Conservation (phyloP, 495 filamentous ascomycete genomes). For the Podospora sp. region DNA sequence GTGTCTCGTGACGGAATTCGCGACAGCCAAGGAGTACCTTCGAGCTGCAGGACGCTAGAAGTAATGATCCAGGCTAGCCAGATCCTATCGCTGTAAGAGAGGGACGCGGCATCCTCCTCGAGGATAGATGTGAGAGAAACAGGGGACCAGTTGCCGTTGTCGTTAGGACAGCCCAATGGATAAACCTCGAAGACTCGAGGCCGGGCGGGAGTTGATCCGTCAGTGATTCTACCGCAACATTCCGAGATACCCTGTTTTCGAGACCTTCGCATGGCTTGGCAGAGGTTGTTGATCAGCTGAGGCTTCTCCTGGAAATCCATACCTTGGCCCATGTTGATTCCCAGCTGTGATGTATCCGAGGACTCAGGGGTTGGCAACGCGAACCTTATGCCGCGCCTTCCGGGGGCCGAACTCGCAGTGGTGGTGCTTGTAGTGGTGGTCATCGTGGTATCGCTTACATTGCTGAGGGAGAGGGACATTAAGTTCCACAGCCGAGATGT, state of each 20-base stretch:
- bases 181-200: slow-evolving; percentile 9
- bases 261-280: slow-evolving; percentile 5
- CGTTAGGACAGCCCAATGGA: neutral
- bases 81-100: neutral
- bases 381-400: neutral
- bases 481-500: slow-evolving; percentile 11
- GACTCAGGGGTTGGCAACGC: slow-evolving; percentile 1
- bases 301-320: neutral
- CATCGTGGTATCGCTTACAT: no score
- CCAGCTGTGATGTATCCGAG: neutral
- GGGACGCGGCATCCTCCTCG: neutral
- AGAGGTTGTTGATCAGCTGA: slow-evolving; percentile 12
- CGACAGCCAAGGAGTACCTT: no score
- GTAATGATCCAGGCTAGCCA: neutral
- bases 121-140: neutral
- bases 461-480: no score
- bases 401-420: neutral
- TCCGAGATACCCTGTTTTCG: slow-evolving; percentile 8
- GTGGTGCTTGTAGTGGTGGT: no score
- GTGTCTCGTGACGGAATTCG: no score
- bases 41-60: no score
- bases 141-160: slow-evolving; percentile 1
- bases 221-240: slow-evolving; percentile 13
- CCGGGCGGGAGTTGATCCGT: neutral
- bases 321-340: neutral